Conservation (phyloP, 805 yeast genomes). For the Blastobotrys peoriensis region DNA sequence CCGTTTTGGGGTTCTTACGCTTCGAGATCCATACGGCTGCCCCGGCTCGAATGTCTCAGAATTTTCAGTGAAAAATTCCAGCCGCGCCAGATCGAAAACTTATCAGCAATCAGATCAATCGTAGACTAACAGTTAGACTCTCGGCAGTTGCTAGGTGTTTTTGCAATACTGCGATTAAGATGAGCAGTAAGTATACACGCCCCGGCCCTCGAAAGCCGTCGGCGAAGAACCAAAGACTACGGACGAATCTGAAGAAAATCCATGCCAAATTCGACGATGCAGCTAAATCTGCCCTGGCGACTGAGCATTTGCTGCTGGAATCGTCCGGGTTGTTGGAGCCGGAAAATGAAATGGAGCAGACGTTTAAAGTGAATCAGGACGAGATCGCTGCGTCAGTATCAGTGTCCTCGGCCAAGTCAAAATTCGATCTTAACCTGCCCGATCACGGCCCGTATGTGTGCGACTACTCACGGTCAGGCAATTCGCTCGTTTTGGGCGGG, state of each 20-base stretch:
- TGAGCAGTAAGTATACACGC: background rate
- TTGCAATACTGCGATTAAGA: too few relatives aligned
- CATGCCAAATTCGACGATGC: constrained; percentile 75
- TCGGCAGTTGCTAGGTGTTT: too few relatives aligned
- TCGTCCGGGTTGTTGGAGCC: constrained; percentile 84
- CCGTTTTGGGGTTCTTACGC: too few relatives aligned
- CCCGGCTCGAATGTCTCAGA: too few relatives aligned
- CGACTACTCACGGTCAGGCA: constrained; percentile 83
- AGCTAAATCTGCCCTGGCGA: constrained; percentile 73
- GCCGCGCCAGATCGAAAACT: too few relatives aligned
- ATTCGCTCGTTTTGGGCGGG: constrained; percentile 80
- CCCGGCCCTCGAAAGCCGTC: background rate
- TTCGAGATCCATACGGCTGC: too few relatives aligned
- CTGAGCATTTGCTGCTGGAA: constrained; percentile 81
- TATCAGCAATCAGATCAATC: too few relatives aligned
- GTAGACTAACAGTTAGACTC: too few relatives aligned
- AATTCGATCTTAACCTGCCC: constrained; percentile 62
- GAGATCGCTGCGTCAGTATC: constrained; percentile 78
- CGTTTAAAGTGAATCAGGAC: constrained; percentile 75
- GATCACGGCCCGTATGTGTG: constrained; percentile 78
- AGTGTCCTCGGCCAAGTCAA: constrained; percentile 61
- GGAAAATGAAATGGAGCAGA: constrained; percentile 87
- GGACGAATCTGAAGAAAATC: constrained; percentile 57
- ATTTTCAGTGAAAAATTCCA: too few relatives aligned
- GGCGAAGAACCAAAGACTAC: constrained; percentile 53